phyloP scores from a whole-genome alignment of 2,329 filamentous ascomycete genomes.

The Ophiosphaerella narmari region DNA sequence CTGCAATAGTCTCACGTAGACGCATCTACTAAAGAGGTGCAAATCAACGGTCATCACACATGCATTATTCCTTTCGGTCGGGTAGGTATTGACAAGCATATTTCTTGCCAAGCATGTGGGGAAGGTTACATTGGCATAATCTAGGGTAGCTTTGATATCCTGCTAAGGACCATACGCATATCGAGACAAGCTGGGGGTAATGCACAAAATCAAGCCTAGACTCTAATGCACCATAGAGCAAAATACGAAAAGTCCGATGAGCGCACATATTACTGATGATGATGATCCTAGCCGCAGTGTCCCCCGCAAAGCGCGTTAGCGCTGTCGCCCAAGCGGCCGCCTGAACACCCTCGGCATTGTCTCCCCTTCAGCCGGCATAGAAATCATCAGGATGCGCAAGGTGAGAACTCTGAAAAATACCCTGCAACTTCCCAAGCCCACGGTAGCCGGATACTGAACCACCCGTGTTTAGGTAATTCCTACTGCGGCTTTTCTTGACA shows the following conservation, averaged over 20 bases:
- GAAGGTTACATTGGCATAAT: too few species aligned
- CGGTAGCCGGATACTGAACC: background rate
- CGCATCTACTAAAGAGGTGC: too few species aligned
- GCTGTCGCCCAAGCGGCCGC: slow-evolving; percentile 7
- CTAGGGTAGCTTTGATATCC: too few species aligned
- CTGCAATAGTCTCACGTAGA: too few species aligned
- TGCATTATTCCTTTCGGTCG: too few species aligned
- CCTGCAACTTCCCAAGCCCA: background rate
- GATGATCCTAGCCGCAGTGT: background rate
- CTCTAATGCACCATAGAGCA: background rate
- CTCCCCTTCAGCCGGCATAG: slow-evolving; percentile 15
- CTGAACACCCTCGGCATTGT: slow-evolving; percentile 18
- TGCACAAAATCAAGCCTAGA: too few species aligned
- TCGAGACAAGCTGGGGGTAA: too few species aligned
- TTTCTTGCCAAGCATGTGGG: too few species aligned
- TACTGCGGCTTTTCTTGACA: background rate
- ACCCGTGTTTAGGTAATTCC: background rate
- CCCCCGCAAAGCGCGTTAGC: slow-evolving; percentile 23
- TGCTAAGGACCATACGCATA: too few species aligned
- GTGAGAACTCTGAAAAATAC: background rate
- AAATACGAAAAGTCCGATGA: background rate
- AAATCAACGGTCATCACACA: too few species aligned
- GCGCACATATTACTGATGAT: background rate
- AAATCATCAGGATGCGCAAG: too few species aligned
- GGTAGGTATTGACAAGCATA: too few species aligned